Evolutionary conservation across 306 rosid genomes (phyloP).

Genomic region (Pterocarpus santalinus): DNA sequence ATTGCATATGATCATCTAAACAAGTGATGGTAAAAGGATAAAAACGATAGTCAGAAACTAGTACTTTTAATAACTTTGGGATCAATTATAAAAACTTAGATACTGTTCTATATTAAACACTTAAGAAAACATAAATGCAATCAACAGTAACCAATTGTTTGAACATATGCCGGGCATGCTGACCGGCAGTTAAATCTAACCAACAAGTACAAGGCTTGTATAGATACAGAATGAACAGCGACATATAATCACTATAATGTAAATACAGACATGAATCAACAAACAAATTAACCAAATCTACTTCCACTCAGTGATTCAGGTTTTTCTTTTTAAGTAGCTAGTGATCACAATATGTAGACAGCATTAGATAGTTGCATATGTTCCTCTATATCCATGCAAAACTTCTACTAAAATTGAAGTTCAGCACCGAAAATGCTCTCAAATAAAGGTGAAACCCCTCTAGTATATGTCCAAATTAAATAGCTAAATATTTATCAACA

Average conservation of each 20-base stretch:
- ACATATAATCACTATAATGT: not conserved
- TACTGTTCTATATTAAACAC: conserved; percentile 4
- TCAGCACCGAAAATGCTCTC: not conserved
- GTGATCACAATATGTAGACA: conserved; percentile 9
- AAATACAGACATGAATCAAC: not conserved
- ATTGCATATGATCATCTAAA: conserved; percentile 63
- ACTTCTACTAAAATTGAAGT: conserved; percentile 12
- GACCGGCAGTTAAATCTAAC: too few relatives aligned
- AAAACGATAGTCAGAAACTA: conserved; percentile 44
- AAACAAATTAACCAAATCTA: conserved; percentile 13
- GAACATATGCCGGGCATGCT: not conserved
- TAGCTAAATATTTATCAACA: not conserved
- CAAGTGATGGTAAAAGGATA: conserved; percentile 29
- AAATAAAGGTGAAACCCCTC: not conserved
- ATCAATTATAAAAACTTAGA: conserved; percentile 9
- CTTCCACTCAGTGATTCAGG: conserved; percentile 9
- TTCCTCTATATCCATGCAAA: conserved; percentile 12
- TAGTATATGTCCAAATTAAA: conserved; percentile 23
- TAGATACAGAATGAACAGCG: too few relatives aligned
- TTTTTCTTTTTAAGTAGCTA: conserved; percentile 1
- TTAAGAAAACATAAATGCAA: conserved; percentile 18
- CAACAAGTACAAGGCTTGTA: too few relatives aligned
- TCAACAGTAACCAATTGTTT: conserved; percentile 7
- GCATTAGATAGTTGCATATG: not conserved
- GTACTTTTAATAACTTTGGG: not conserved